Percentiles rank a stretch among this genome's conserved stretches.
phyloP scores from a whole-genome alignment of 108 stramenopile genomes.

The Skeletonema costatum region DNA sequence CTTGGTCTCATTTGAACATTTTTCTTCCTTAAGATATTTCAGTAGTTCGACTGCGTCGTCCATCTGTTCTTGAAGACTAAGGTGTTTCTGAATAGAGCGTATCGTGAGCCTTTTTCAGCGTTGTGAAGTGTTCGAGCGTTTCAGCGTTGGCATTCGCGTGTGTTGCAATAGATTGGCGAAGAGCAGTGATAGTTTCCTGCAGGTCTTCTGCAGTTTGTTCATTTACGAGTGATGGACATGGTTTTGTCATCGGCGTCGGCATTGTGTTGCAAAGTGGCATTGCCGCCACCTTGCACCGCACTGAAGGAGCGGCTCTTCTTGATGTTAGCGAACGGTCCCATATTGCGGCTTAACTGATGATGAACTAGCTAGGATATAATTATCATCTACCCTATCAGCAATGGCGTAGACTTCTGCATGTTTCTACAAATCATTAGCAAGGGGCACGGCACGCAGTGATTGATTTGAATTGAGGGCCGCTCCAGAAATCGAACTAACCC shows the following conservation, averaged over 20 bases:
- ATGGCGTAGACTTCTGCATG: too few relatives aligned
- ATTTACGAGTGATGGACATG: not conserved
- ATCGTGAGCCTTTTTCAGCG: conserved; percentile 36
- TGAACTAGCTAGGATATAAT: not conserved
- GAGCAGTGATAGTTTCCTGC: conserved; percentile 24
- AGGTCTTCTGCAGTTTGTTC: conserved; percentile 26
- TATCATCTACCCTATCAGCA: not conserved
- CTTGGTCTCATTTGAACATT: conserved; percentile 11
- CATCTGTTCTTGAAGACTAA: conserved; percentile 37
- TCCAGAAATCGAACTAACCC: too few relatives aligned
- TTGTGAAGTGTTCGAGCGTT: conserved; percentile 18
- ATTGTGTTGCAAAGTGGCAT: not conserved
- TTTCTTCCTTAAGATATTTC: conserved; percentile 46
- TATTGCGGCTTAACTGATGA: not conserved
- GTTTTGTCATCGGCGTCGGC: not conserved
- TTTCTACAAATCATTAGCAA: too few relatives aligned
- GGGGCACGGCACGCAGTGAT: too few relatives aligned
- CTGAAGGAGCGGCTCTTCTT: not conserved
- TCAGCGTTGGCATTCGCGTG: conserved; percentile 41
- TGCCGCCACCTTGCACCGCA: not conserved
- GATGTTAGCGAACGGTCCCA: not conserved
- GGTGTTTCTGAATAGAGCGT: conserved; percentile 18
- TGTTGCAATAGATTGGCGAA: conserved; percentile 21
- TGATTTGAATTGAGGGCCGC: too few relatives aligned
- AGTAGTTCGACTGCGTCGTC: conserved; percentile 47